phyloP scores from a whole-genome alignment of 164 flowering plant genomes.

The Stephania cephalantha region DNA sequence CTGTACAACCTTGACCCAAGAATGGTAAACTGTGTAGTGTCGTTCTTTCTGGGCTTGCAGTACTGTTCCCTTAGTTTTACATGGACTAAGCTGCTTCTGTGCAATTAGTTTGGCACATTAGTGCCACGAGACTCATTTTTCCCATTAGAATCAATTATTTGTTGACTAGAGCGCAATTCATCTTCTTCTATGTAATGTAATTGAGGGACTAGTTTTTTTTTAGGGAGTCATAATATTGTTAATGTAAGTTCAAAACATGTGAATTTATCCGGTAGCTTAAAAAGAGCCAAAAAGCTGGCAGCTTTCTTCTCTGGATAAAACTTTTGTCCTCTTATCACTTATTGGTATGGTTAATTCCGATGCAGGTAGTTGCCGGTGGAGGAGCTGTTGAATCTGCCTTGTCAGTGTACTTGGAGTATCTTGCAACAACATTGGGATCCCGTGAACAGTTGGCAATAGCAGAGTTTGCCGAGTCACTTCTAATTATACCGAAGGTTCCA shows the following conservation, averaged over 20 bases:
- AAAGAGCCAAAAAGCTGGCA: not conserved
- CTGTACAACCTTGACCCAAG: not conserved
- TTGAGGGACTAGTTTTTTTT: no score
- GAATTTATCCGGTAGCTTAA: not conserved
- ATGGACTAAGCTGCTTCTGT: not conserved
- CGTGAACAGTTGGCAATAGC: conserved; percentile 99
- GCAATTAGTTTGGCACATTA: not conserved
- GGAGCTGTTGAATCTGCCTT: conserved; percentile 97
- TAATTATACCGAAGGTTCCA: conserved; percentile 85
- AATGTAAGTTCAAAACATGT: not conserved
- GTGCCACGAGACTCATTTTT: not conserved
- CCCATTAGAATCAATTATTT: not conserved
- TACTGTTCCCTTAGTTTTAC: not conserved
- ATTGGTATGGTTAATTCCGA: not conserved
- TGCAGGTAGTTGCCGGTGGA: conserved; percentile 96
- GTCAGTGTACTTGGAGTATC: conserved; percentile 85
- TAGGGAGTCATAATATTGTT: not conserved
- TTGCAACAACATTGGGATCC: conserved; percentile 94
- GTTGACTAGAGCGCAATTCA: not conserved
- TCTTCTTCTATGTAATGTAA: not conserved
- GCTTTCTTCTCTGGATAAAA: not conserved
- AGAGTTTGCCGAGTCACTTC: conserved; percentile 88
- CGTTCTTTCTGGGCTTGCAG: not conserved
- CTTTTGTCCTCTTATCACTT: not conserved
- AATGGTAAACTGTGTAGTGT: not conserved